Evolutionary conservation across 306 rosid genomes (phyloP).

Genomic region (Cotoneaster glaucophyllus): DNA sequence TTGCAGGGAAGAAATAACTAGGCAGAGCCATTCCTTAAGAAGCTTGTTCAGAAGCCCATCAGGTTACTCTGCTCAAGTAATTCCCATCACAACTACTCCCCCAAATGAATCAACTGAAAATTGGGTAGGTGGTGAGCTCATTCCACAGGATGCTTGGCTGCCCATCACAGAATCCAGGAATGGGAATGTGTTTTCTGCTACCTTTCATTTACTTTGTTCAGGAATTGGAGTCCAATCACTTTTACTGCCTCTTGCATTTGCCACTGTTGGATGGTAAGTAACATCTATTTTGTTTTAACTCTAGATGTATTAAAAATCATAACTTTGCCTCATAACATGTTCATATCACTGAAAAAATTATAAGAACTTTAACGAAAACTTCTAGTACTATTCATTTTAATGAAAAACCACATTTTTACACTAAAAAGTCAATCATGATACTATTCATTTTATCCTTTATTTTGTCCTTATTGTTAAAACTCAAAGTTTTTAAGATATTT

Average conservation of each 20-base stretch:
- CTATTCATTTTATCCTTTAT: no score
- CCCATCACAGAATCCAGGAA: constrained; percentile 56
- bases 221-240: constrained; percentile 58
- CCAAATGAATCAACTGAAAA: background rate
- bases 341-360: background rate
- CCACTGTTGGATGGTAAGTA: constrained; percentile 65
- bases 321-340: background rate
- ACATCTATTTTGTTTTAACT: background rate
- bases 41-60: background rate
- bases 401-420: no score
- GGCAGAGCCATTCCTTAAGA: background rate
- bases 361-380: no score
- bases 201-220: constrained; percentile 41
- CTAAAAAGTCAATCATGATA: no score
- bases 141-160: constrained; percentile 49
- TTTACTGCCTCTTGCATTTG: constrained; percentile 51
- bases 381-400: no score
- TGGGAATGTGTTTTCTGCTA: constrained; percentile 36
- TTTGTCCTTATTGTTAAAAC: no score
- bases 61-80: background rate
- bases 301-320: background rate
- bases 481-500: no score
- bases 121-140: background rate
- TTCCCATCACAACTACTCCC: background rate
- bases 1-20: background rate